Evolutionary conservation across 2,329 filamentous ascomycete genomes (phyloP).

Genomic region (Colletotrichum tamarilloi): DNA sequence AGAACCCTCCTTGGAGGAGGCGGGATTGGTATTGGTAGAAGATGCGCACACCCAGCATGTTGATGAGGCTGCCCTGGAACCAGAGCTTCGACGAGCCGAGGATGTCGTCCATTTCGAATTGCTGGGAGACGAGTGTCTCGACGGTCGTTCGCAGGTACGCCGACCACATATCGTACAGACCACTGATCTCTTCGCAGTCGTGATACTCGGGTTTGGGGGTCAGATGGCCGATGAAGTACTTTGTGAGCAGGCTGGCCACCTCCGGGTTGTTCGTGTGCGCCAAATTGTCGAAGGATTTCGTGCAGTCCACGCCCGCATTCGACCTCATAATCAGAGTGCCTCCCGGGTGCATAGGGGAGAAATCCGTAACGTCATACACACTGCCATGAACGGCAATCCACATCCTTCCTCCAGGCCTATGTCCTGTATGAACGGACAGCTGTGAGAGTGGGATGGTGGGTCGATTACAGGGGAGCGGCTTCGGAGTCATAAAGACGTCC

Average conservation of each 20-base stretch:
- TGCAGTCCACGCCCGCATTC: constrained; percentile 64
- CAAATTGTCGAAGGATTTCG: constrained; percentile 63
- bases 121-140: constrained; percentile 62
- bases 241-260: constrained; percentile 62
- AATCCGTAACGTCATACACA: constrained; percentile 65
- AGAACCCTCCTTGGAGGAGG: constrained; percentile 57
- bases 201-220: constrained; percentile 61
- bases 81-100: constrained; percentile 57
- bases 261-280: constrained; percentile 67
- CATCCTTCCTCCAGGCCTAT: constrained; percentile 56
- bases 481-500: constrained; percentile 67
- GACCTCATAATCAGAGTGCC: constrained; percentile 64
- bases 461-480: constrained; percentile 60
- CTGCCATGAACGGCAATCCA: constrained; percentile 65
- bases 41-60: constrained; percentile 60
- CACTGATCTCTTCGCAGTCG: constrained; percentile 52
- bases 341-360: constrained; percentile 63
- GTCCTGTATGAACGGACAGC: constrained; percentile 62
- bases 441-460: constrained; percentile 62
- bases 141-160: constrained; percentile 60
- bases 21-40: constrained; percentile 66
- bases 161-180: constrained; percentile 61
- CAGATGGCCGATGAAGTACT: constrained; percentile 64
- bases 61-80: constrained; percentile 58
- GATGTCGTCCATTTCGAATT: constrained; percentile 64